Evolutionary conservation across 805 yeast genomes (phyloP), one percentile per base, ranked within the genome.

Genomic region (Metschnikowia dekortorum): DNA sequence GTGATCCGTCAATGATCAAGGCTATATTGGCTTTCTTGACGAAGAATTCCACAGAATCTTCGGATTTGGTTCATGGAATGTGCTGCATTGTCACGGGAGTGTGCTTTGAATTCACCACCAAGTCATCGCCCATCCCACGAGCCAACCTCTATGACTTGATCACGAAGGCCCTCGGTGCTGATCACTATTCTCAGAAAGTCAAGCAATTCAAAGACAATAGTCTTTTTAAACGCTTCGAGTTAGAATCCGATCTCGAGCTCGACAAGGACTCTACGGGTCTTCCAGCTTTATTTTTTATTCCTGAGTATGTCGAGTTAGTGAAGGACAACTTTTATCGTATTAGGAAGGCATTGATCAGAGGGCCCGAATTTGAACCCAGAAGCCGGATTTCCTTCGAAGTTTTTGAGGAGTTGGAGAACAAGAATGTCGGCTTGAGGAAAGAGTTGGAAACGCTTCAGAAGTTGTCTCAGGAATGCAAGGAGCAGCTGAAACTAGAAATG

Each of bases 181-280:
- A 89, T 57, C 87, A 86, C 52, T 91, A 88, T 59, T 74, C 84
- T 3, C 75, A 87, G 45, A 84, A 85, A 56, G 76, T 92, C 3
- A 81, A 81, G 46, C 89, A 87, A 61, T 83, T 94, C 58, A 81
- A 83, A 53, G 87, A 86, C 43, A 73, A 75, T 50, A 64, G 78
- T 0, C 60, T 68, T 6, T 82, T 89, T 59, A 74, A 78, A 8
- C 77, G 80, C 48, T 85, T 80, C 54, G 81, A 78, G n/a, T 53
- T 49, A 10, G 53, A 53, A 26, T 39, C 53, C 9, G 53, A 50
- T 10, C 18, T 53, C 2, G 56, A 49, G 7, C 47, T 52, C 29
- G 77, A 74, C 3, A 77, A 79, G 54, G 96, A 89, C 62, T 84
- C 82, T 2, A 83, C 96, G 1, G 99, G 99, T 1, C 75, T 92